These are phyloP conservation scores for Rhizoctonia solani DNA, from an alignment of 1,284 basidiomycete genomes.

Conservation along the genomic window DNA sequence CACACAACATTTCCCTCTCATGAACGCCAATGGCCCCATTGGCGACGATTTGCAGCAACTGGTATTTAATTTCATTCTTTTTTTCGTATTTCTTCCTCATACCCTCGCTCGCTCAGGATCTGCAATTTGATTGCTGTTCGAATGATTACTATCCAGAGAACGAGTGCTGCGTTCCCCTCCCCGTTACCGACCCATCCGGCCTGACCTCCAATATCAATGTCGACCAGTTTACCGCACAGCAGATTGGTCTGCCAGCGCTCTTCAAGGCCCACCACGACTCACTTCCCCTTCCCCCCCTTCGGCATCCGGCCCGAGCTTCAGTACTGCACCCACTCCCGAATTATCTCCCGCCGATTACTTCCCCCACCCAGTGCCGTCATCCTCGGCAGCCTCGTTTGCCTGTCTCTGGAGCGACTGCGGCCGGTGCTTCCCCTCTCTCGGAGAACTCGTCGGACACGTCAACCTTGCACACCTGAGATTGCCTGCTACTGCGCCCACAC, in stretches of 20 bases:
- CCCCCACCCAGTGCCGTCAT: constrained; percentile 9
- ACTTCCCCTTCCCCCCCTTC: not conserved
- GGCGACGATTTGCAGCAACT: constrained; percentile 9
- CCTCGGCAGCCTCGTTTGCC: constrained; percentile 19
- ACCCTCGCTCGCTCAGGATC: not conserved
- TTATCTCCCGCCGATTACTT: constrained; percentile 13
- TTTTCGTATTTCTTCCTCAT: not conserved
- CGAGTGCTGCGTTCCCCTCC: constrained; percentile 27
- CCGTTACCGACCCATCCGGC: not conserved
- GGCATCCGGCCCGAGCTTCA: not conserved
- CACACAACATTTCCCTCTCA: not conserved
- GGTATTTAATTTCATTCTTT: constrained; percentile 1
- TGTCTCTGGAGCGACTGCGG: constrained; percentile 54
- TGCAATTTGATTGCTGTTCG: constrained; percentile 19
- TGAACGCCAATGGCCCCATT: constrained; percentile 1
- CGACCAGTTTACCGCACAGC: constrained; percentile 13
- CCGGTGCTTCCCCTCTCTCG: constrained; percentile 48
- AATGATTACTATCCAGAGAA: constrained; percentile 30
- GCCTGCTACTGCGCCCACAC: not conserved
- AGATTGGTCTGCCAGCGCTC: not conserved
- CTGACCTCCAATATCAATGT: not conserved
- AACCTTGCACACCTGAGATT: constrained; percentile 50
- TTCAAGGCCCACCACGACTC: constrained; percentile 13
- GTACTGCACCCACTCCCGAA: constrained; percentile 23
- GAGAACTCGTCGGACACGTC: constrained; percentile 52